Percentiles rank a stretch among this genome's conserved stretches.
phyloP scores from a whole-genome alignment of 495 filamentous ascomycete genomes.

The Xylaria grammica region DNA sequence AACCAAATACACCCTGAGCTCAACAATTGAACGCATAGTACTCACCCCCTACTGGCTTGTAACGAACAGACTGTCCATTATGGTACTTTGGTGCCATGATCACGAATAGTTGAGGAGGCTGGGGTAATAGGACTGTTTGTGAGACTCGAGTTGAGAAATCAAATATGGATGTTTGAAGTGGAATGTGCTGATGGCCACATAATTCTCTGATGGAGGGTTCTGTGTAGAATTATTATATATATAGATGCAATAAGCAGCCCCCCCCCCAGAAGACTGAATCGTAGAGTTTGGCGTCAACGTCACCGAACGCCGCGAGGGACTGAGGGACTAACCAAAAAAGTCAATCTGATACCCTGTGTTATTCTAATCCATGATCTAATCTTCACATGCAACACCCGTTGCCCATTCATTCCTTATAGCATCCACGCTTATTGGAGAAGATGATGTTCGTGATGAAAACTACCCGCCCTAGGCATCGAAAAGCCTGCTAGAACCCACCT shows the following conservation, averaged over 20 bases:
- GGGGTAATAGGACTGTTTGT: neutral
- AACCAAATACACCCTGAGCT: too few species aligned
- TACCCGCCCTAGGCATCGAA: neutral
- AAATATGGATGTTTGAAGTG: neutral
- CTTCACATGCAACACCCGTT: constrained; percentile 8
- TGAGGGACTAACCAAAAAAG: neutral
- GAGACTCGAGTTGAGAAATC: neutral
- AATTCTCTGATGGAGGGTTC: neutral
- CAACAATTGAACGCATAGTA: constrained; percentile 6
- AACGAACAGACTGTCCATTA: constrained; percentile 43
- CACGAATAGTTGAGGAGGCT: neutral
- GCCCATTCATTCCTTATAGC: neutral
- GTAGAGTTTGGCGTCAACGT: constrained; percentile 16
- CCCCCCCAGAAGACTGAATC: neutral
- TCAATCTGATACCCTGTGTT: constrained; percentile 8
- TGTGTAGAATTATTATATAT: neutral
- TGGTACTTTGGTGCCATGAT: constrained; percentile 32
- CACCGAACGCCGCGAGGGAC: neutral
- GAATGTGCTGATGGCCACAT: too few species aligned
- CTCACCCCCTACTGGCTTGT: constrained; percentile 49
- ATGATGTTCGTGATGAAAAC: constrained; percentile 11
- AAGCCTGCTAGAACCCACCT: neutral
- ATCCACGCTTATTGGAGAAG: neutral
- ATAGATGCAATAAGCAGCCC: neutral
- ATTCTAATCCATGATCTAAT: constrained; percentile 13